A percentile compares a stretch with the other conserved stretches of the same genome.
These are phyloP conservation scores for Saccharomycopsis sp. DNA, from an alignment of 805 yeast genomes.

Conservation along the genomic window DNA sequence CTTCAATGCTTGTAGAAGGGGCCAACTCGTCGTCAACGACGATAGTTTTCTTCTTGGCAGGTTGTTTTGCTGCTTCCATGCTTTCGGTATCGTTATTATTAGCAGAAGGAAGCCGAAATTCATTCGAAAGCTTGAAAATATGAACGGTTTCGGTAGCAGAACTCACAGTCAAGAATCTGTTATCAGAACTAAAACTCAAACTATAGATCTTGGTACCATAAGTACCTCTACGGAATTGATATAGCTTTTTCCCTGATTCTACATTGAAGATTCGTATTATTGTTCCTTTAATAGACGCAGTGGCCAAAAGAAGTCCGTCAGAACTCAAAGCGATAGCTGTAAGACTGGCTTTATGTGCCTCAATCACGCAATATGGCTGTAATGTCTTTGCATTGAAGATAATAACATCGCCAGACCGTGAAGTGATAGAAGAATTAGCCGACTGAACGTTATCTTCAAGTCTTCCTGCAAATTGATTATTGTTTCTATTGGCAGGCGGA, in stretches of 20 bases:
- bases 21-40: constrained; percentile 7
- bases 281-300: constrained; percentile 75
- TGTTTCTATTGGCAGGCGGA: constrained; percentile 45
- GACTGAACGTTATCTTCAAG: constrained; percentile 1
- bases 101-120: constrained; percentile 18
- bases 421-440: constrained; percentile 16
- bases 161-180: constrained; percentile 69
- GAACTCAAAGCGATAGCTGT: constrained; percentile 57
- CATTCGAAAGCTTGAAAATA: constrained; percentile 67
- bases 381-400: constrained; percentile 51
- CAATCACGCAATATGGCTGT: constrained; percentile 46
- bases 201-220: constrained; percentile 78
- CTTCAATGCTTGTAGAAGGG: not conserved
- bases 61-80: constrained; percentile 4
- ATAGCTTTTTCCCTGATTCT: constrained; percentile 53
- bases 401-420: constrained; percentile 57
- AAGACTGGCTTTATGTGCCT: constrained; percentile 65
- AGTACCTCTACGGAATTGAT: constrained; percentile 74
- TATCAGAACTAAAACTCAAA: constrained; percentile 65
- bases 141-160: constrained; percentile 91
- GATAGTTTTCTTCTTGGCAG: not conserved
- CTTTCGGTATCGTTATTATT: not conserved
- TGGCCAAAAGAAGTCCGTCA: constrained; percentile 63
- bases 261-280: constrained; percentile 64
- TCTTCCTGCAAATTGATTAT: not conserved